Evolutionary conservation across 2,329 filamentous ascomycete genomes (phyloP).

Genomic region (Ophiocordyceps unilateralis): DNA sequence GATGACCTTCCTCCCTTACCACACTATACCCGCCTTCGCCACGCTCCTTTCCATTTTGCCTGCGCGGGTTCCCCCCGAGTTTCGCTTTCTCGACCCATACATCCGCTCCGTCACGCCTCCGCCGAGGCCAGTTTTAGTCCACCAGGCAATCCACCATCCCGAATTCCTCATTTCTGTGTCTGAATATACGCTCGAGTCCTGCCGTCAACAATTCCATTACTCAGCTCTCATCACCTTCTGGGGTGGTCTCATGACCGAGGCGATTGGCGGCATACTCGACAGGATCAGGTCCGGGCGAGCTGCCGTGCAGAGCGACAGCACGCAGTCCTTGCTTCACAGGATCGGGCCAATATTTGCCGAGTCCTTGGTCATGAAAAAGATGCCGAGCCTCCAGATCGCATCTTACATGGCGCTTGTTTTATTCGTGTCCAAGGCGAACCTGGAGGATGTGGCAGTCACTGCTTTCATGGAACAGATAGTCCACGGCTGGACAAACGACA

Average conservation of each 20-base stretch:
- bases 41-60: constrained; percentile 80
- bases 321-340: constrained; percentile 57
- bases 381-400: constrained; percentile 64
- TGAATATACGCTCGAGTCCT: constrained; percentile 58
- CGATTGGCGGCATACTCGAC: constrained; percentile 69
- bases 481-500: constrained; percentile 58
- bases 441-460: constrained; percentile 66
- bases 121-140: constrained; percentile 66
- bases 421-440: constrained; percentile 62
- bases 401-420: constrained; percentile 86
- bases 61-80: constrained; percentile 51
- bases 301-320: constrained; percentile 61
- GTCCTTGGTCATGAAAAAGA: constrained; percentile 57
- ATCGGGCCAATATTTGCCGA: constrained; percentile 56
- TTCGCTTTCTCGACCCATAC: constrained; percentile 77
- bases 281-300: constrained; percentile 57
- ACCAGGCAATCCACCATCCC: constrained; percentile 64
- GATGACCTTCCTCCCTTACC: constrained; percentile 82
- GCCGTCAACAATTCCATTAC: constrained; percentile 55
- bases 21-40: constrained; percentile 68
- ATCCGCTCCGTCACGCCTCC: constrained; percentile 59
- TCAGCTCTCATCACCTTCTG: constrained; percentile 73
- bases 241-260: constrained; percentile 75
- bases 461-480: constrained; percentile 82
- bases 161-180: constrained; percentile 64